Conservation (phyloP, 352 stramenopile species). For the Peronospora farinosa region DNA sequence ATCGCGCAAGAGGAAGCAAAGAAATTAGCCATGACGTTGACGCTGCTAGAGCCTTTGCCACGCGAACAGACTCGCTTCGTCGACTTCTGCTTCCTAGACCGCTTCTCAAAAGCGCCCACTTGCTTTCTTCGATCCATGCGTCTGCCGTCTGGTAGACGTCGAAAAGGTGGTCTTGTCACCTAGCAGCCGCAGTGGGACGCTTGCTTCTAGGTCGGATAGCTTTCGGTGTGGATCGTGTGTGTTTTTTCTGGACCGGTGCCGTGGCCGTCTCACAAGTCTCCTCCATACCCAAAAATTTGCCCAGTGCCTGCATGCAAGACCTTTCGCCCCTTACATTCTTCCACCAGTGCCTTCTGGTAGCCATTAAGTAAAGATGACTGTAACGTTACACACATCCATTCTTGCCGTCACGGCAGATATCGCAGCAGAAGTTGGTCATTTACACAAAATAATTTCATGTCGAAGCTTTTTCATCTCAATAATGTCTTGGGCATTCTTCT, state of each 20-base stretch:
- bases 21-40: constrained; percentile 10
- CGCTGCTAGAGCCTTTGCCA: constrained; percentile 28
- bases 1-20: constrained; percentile 9
- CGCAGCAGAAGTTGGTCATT: constrained; percentile 38
- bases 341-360: constrained; percentile 43
- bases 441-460: constrained; percentile 49
- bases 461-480: constrained; percentile 71
- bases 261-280: constrained; percentile 6
- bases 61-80: constrained; percentile 25
- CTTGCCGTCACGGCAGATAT: constrained; percentile 21
- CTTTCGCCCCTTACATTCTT: constrained; percentile 56
- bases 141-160: constrained; percentile 11
- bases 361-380: constrained; percentile 10
- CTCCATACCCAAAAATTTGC: constrained; percentile 47
- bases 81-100: constrained; percentile 14
- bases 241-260: constrained; percentile 10
- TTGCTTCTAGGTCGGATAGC: constrained; percentile 13
- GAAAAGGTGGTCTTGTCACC: constrained; percentile 5
- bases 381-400: constrained; percentile 1
- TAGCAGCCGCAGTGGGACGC: constrained; percentile 5
- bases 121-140: constrained; percentile 16
- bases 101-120: constrained; percentile 8
- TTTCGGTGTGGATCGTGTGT: constrained; percentile 10
- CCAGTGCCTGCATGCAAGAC: constrained; percentile 55
- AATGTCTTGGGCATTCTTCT: constrained; percentile 41